These are phyloP conservation scores for Nyssa sinensis DNA, from an alignment of 148 eudicot genomes.

Conservation along the genomic window DNA sequence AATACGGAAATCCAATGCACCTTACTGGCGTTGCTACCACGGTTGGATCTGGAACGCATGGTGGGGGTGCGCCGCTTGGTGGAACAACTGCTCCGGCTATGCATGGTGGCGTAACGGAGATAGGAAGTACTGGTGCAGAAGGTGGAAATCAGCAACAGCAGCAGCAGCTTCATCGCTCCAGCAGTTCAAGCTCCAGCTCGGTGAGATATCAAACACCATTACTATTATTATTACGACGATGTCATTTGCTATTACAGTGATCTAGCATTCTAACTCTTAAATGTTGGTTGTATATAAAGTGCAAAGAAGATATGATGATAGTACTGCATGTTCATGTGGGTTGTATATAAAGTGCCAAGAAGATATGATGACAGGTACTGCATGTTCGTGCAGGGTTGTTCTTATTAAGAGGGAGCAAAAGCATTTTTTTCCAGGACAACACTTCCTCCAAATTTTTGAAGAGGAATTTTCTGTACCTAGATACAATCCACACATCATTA, in stretches of 20 bases:
- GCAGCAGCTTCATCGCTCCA: slow-evolving; percentile 31
- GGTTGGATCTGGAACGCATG: neutral
- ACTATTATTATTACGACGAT: neutral
- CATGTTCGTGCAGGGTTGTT: no score
- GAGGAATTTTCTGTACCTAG: no score
- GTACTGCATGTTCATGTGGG: no score
- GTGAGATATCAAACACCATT: slow-evolving; percentile 25
- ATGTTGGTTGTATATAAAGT: neutral
- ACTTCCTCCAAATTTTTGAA: no score
- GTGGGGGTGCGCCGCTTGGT: neutral
- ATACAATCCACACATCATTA: no score
- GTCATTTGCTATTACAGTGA: neutral
- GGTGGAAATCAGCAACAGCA: slow-evolving; percentile 13
- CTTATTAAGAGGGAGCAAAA: no score
- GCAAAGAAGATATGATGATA: no score
- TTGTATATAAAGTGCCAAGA: no score
- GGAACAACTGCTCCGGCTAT: neutral
- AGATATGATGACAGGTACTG: no score
- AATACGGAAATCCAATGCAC: slow-evolving; percentile 66
- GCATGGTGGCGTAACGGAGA: neutral
- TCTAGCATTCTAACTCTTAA: neutral
- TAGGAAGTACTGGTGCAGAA: neutral
- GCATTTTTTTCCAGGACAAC: no score
- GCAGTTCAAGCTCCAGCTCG: slow-evolving; percentile 47
- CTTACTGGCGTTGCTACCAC: slow-evolving; percentile 58